A percentile compares a stretch with the other conserved stretches of the same genome.
Conservation (phyloP, 176 grass and related monocot species). For the Aegilops longissima region DNA sequence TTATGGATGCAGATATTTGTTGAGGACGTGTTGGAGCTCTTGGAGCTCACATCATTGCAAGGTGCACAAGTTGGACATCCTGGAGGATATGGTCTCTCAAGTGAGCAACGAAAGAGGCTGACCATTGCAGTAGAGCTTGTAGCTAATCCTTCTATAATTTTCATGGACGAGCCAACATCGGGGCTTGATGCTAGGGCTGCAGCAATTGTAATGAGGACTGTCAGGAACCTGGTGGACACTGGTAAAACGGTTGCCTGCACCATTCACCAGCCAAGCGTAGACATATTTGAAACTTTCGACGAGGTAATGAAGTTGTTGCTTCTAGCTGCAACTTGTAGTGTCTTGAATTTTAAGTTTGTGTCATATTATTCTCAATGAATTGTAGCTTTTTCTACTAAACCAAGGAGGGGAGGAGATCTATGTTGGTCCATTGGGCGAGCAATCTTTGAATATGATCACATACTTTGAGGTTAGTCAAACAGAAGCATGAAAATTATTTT, state of each 20-base stretch:
- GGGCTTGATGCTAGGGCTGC: slow-evolving; percentile 28
- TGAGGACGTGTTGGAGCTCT: slow-evolving; percentile 2
- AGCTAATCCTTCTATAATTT: slow-evolving; percentile 31
- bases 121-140: slow-evolving; percentile 36
- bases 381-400: slow-evolving; percentile 9
- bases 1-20: slow-evolving; percentile 12
- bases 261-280: slow-evolving; percentile 28
- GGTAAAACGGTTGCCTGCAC: slow-evolving; percentile 30
- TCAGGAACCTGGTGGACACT: slow-evolving; percentile 1
- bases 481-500: background rate
- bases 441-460: background rate
- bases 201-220: slow-evolving; percentile 22
- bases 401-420: slow-evolving; percentile 29
- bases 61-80: background rate
- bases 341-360: background rate
- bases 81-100: slow-evolving; percentile 29
- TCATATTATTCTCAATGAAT: background rate
- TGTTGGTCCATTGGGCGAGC: background rate
- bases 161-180: slow-evolving; percentile 31
- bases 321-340: background rate
- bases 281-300: slow-evolving; percentile 26
- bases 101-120: slow-evolving; percentile 26
- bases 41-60: slow-evolving; percentile 25
- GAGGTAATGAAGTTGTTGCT: background rate
- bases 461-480: slow-evolving; percentile 21